Percentiles rank a stretch among this genome's conserved stretches.
phyloP scores from a whole-genome alignment of 1,139 yeast genomes.

The Blastobotrys illinoisensis region DNA sequence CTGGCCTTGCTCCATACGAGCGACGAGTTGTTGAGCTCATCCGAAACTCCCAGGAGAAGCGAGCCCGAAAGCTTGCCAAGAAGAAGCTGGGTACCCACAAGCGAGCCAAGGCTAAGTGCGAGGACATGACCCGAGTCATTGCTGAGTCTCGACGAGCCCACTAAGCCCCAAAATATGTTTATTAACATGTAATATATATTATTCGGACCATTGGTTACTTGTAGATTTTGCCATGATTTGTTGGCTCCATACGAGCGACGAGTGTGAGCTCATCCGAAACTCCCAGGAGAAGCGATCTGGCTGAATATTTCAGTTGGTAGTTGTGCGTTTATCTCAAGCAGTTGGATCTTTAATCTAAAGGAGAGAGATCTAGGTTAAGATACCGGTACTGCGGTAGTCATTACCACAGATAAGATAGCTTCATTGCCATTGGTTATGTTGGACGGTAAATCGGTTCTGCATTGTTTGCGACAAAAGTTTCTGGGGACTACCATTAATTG shows the following conservation, averaged over 20 bases:
- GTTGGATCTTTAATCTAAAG: too few species aligned
- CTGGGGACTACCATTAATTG: too few species aligned
- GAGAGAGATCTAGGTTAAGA: too few species aligned
- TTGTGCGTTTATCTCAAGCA: too few species aligned
- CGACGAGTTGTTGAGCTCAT: constrained; percentile 98
- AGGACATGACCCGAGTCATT: constrained; percentile 94
- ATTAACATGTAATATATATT: background rate
- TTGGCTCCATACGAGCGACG: constrained; percentile 99
- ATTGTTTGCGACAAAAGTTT: too few species aligned
- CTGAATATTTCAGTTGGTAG: too few species aligned
- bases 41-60: constrained; percentile 99
- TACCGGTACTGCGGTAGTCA: too few species aligned
- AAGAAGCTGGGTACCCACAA: constrained; percentile 99
- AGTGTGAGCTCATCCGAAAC: constrained; percentile 97
- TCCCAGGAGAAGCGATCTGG: constrained; percentile 99
- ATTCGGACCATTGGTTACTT: background rate
- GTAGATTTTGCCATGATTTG: too few species aligned
- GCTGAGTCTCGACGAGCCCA: constrained; percentile 87
- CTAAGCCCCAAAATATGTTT: background rate
- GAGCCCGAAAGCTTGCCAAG: constrained; percentile 99
- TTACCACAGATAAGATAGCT: too few species aligned
- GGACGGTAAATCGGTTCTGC: too few species aligned
- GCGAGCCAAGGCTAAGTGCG: constrained; percentile 99
- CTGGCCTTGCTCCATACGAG: constrained; percentile 99
- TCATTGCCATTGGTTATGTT: too few species aligned